phyloP scores from a whole-genome alignment of 2,329 filamentous ascomycete genomes.

The Fusarium sarcochroum region DNA sequence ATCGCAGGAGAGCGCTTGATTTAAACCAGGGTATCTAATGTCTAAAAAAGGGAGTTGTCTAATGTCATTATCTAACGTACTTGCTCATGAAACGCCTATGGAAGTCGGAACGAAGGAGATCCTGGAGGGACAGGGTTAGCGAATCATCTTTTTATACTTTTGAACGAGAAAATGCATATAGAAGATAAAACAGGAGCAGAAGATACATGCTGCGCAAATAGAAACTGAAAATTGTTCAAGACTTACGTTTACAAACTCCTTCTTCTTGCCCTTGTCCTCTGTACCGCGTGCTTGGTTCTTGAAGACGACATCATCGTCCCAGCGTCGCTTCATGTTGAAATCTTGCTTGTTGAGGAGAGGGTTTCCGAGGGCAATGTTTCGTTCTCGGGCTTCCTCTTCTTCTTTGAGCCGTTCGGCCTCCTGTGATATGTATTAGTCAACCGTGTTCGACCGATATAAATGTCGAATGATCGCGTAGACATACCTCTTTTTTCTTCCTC shows the following conservation, averaged over 20 bases:
- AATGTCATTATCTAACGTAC: slow-evolving; percentile 66
- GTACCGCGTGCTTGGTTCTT: slow-evolving; percentile 98
- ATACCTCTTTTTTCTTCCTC: slow-evolving; percentile 57
- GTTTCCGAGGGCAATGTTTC: slow-evolving; percentile 92
- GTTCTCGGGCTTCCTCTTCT: slow-evolving; percentile 86
- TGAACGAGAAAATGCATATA: slow-evolving; percentile 2
- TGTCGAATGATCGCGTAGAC: neutral
- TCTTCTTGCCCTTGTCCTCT: slow-evolving; percentile 88
- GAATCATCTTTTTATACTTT: slow-evolving; percentile 1
- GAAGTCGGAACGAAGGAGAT: slow-evolving; percentile 94
- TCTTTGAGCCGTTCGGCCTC: slow-evolving; percentile 84
- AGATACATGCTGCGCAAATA: slow-evolving; percentile 1
- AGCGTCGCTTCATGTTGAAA: slow-evolving; percentile 91
- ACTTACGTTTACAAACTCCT: slow-evolving; percentile 96
- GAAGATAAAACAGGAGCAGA: slow-evolving; percentile 1
- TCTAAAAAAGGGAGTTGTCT: slow-evolving; percentile 39
- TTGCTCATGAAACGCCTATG: slow-evolving; percentile 96
- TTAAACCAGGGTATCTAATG: slow-evolving; percentile 48
- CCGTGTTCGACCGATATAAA: too few species aligned
- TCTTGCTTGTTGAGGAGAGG: slow-evolving; percentile 90
- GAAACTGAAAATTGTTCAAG: slow-evolving; percentile 12
- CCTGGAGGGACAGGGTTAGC: slow-evolving; percentile 62
- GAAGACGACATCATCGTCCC: slow-evolving; percentile 99
- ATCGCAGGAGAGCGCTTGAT: slow-evolving; percentile 28
- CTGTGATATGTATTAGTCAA: slow-evolving; percentile 54